phyloP scores from a whole-genome alignment of 257 asterid species.

The Perilla frutescens region DNA sequence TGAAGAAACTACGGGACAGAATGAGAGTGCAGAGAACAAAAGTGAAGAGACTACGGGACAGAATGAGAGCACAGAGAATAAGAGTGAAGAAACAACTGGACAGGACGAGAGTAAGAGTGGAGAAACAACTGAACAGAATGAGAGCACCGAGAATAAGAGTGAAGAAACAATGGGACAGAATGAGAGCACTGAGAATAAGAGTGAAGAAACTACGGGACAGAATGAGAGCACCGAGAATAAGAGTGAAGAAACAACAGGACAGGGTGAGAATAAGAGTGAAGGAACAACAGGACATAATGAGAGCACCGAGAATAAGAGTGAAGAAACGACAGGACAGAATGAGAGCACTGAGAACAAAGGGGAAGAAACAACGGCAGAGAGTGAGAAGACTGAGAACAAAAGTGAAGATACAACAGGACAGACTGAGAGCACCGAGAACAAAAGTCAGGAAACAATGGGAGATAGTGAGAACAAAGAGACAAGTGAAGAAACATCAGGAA shows the following conservation, averaged over 20 bases:
- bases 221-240: neutral
- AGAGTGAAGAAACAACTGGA: slow-evolving; percentile 7
- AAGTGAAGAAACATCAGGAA: neutral
- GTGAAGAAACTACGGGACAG: neutral
- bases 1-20: slow-evolving; percentile 6
- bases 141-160: neutral
- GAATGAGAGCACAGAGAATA: slow-evolving; percentile 13
- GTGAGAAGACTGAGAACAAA: slow-evolving; percentile 3
- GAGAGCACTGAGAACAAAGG: slow-evolving; percentile 11
- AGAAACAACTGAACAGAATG: neutral
- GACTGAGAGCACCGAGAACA: slow-evolving; percentile 17
- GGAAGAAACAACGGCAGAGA: neutral
- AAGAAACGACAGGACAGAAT: neutral
- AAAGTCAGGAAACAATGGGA: neutral
- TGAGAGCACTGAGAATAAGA: neutral
- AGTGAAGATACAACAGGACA: neutral
- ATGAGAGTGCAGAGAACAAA: neutral
- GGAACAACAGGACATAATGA: neutral
- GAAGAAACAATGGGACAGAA: neutral
- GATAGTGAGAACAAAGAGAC: slow-evolving; percentile 1
- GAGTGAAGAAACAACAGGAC: neutral
- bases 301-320: slow-evolving; percentile 7
- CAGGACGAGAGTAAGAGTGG: neutral
- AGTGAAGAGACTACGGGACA: neutral
- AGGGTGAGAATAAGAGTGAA: neutral